A percentile compares a stretch with the other conserved stretches of the same genome.
Evolutionary conservation across 2,329 filamentous ascomycete genomes (phyloP).

Genomic region (Trichoderma sp.): DNA sequence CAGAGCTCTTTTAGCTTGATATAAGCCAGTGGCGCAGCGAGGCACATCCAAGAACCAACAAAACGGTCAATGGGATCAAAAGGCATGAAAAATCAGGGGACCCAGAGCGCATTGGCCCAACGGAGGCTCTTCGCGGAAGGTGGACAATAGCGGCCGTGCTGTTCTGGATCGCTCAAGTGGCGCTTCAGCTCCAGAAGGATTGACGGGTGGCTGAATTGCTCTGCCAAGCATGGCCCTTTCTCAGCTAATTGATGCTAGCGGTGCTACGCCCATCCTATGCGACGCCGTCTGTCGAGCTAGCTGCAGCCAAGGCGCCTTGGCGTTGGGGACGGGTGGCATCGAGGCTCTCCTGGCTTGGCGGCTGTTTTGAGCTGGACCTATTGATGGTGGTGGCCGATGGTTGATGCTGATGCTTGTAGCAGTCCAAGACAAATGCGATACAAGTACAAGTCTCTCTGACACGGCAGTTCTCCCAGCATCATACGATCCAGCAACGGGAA

Average conservation of each 20-base stretch:
- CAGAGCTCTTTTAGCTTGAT: neutral
- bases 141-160: neutral
- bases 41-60: neutral
- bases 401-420: too few relatives aligned
- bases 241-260: neutral
- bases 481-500: neutral
- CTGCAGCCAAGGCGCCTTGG: neutral
- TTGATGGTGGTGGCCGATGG: neutral
- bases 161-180: slow-evolving; percentile 14
- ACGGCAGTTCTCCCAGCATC: neutral
- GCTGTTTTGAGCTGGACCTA: neutral
- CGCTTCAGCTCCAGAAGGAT: slow-evolving; percentile 24
- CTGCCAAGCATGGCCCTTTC: neutral
- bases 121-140: slow-evolving; percentile 3
- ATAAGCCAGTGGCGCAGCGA: slow-evolving; percentile 17
- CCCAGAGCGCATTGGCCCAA: neutral
- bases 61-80: neutral
- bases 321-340: neutral
- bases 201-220: neutral
- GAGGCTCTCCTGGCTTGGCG: neutral
- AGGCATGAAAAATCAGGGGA: neutral
- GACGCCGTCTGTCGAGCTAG: slow-evolving; percentile 9
- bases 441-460: neutral
- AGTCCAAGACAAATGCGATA: neutral
- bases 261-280: neutral